phyloP scores from a whole-genome alignment of 352 stramenopile genomes.

The Pythium folliculosum region DNA sequence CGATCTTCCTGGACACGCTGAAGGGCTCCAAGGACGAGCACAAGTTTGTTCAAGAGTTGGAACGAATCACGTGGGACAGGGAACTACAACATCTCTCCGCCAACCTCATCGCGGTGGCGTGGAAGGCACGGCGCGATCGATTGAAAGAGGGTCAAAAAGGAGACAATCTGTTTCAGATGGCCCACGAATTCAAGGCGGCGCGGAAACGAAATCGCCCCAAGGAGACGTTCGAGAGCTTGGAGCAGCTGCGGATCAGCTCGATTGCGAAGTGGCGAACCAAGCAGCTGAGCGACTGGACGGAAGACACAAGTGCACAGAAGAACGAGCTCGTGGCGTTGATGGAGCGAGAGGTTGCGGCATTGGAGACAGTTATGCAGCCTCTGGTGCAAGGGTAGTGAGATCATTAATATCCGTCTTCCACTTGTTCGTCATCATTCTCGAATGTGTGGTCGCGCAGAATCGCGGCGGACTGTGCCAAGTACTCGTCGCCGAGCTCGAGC shows the following conservation, averaged over 20 bases:
- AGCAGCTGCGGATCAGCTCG: slow-evolving; percentile 17
- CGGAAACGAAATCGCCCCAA: slow-evolving; percentile 19
- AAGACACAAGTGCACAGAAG: slow-evolving; percentile 9
- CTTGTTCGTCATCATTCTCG: slow-evolving; percentile 30
- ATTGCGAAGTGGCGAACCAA: slow-evolving; percentile 25
- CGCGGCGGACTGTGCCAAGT: slow-evolving; percentile 51
- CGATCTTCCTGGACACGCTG: slow-evolving; percentile 59
- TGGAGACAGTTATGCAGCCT: slow-evolving; percentile 16
- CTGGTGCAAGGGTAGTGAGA: background rate
- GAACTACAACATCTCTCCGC: slow-evolving; percentile 31
- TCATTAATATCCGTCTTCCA: slow-evolving; percentile 3
- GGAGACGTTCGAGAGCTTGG: slow-evolving; percentile 24
- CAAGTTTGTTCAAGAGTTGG: slow-evolving; percentile 44
- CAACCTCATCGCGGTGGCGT: slow-evolving; percentile 43
- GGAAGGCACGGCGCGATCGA: slow-evolving; percentile 19
- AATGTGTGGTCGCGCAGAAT: slow-evolving; percentile 65
- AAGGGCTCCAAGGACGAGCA: slow-evolving; percentile 63
- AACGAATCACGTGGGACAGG: slow-evolving; percentile 44
- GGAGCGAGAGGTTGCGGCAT: slow-evolving; percentile 10
- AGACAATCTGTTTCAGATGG: slow-evolving; percentile 15
- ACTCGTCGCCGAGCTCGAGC: slow-evolving; percentile 46
- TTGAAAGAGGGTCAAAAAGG: background rate
- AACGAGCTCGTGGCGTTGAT: slow-evolving; percentile 13
- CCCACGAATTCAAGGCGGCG: slow-evolving; percentile 15
- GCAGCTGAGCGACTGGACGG: slow-evolving; percentile 19